These are phyloP conservation scores for Metschnikowia santaceciliae DNA, from an alignment of 805 yeast species.

Conservation along the genomic window DNA sequence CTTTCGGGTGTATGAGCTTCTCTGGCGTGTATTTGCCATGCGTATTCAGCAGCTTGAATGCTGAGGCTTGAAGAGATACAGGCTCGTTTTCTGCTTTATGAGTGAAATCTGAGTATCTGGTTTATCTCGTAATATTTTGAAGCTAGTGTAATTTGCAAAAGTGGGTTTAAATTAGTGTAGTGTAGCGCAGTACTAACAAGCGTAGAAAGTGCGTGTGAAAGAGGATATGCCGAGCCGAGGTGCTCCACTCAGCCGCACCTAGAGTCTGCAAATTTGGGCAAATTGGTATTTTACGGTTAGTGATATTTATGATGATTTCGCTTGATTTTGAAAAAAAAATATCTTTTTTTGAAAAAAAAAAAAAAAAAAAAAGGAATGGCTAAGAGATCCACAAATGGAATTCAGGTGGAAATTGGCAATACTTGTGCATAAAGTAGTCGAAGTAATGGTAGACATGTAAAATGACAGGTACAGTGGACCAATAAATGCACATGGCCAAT, in stretches of 20 bases:
- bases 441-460: too few relatives aligned
- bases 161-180: background rate
- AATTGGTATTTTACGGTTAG: background rate
- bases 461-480: too few relatives aligned
- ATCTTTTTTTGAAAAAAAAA: too few relatives aligned
- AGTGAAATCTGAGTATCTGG: background rate
- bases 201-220: conserved; percentile 1
- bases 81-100: too few relatives aligned
- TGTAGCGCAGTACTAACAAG: background rate
- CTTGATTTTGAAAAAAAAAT: too few relatives aligned
- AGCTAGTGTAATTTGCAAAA: background rate
- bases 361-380: too few relatives aligned
- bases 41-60: background rate
- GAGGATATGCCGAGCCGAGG: background rate
- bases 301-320: background rate
- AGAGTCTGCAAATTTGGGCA: background rate
- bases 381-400: too few relatives aligned
- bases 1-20: background rate
- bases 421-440: too few relatives aligned
- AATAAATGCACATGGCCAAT: too few relatives aligned
- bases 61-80: too few relatives aligned
- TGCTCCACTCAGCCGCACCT: background rate
- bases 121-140: too few relatives aligned
- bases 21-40: background rate
- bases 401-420: too few relatives aligned